Conservation (phyloP, 2,329 filamentous ascomycete species). For the Chaetomium sp. region DNA sequence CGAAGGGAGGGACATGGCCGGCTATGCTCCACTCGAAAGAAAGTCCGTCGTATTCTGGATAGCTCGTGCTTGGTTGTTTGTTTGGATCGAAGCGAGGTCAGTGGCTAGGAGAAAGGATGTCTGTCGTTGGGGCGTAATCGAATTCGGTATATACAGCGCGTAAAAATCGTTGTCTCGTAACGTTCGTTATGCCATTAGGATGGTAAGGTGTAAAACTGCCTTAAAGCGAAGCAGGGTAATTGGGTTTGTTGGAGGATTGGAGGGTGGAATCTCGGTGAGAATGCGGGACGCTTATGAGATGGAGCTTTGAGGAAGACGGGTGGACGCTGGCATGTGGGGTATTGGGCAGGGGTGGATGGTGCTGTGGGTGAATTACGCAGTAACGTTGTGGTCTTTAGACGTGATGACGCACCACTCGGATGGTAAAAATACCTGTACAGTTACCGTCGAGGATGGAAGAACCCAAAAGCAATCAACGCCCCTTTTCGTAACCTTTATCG, state of each 20-base stretch:
- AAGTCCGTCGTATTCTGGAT: neutral
- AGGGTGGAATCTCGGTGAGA: too few species aligned
- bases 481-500: too few species aligned
- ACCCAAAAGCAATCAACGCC: too few species aligned
- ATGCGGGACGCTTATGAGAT: too few species aligned
- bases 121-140: neutral
- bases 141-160: neutral
- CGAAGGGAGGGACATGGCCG: constrained; percentile 39
- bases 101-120: neutral
- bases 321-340: neutral
- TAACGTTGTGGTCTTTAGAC: neutral
- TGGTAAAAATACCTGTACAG: neutral
- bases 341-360: neutral
- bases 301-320: neutral
- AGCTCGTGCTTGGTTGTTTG: neutral
- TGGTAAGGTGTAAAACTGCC: neutral
- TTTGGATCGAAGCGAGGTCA: neutral
- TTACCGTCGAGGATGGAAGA: too few species aligned
- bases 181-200: constrained; percentile 8
- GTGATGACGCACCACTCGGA: neutral
- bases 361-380: neutral
- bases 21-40: neutral
- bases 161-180: neutral
- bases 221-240: too few species aligned
- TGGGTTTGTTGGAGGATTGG: too few species aligned